Evolutionary conservation across 306 rosid genomes (phyloP), one percentile per base, ranked within the genome.

Genomic region (Pachyrhizus erosus): DNA sequence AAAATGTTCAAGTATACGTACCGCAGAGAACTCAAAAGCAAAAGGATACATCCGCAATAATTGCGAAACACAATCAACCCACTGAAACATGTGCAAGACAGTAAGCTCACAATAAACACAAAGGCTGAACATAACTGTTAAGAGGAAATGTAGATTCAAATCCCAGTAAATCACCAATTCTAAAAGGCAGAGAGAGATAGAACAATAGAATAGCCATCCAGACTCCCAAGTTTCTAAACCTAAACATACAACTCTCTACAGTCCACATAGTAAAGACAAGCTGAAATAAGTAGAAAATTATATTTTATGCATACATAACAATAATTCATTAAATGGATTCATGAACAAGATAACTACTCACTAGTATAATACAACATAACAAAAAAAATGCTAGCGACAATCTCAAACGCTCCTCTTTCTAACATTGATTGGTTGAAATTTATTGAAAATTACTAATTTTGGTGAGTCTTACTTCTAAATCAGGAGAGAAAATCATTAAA

Each of bases 21-120:
- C 99, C 81, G 93, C 87, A 80, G 99, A 93, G 82, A 96, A 96
- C 88, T 96, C 94, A 84, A 96, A 96, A 70, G 99, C 97, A 79
- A 78, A 90, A 51, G 99, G 99, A 89, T 96, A 96, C 92, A 93
- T 93, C 87, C 98, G 96, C 88, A 92, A 37, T 82, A 96, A 77
- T 88, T 96, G 99, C 52, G 99, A 89, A 84, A 93, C 91, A 71
- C 99, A 96, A 84, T 96, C 99, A 86, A 92, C 83, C 99, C 99
- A 96, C 99, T 96, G 93, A 89, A 60, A 89, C 69, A 87, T 9
- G 80, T 13, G 72, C 68, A 45, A 82, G 81, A 54, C 49, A 39
- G 81, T 81, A 75, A 83, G 78, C 67, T 72, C 70, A 66, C 13
- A 34, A 15, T 66, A 49, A 76, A 80, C 43, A 76, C 52, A 65